Percentiles rank a stretch among this genome's conserved stretches.
phyloP scores from a whole-genome alignment of 2,329 filamentous ascomycete species.

The Cladosporium sp. region DNA sequence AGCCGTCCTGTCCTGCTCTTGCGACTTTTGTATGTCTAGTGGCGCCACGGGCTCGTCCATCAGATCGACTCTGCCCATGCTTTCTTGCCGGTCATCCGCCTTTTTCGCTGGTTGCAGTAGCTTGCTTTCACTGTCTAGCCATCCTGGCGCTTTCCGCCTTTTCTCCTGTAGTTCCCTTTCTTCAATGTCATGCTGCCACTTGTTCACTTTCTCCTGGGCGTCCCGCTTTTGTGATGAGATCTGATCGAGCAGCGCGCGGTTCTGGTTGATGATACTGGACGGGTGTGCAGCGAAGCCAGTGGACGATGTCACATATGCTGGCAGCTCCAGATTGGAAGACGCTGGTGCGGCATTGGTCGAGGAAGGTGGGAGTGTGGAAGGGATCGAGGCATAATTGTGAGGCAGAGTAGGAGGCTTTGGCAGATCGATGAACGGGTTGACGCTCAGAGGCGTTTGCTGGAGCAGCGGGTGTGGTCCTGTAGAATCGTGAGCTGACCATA shows the following conservation, averaged over 20 bases:
- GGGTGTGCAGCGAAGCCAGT: constrained; percentile 80
- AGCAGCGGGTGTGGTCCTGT: constrained; percentile 72
- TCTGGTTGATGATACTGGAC: constrained; percentile 78
- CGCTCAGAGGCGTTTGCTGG: constrained; percentile 85
- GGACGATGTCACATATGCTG: constrained; percentile 70
- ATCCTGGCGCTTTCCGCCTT: constrained; percentile 72
- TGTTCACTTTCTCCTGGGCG: constrained; percentile 62
- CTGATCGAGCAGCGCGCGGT: constrained; percentile 71
- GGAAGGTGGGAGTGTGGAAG: constrained; percentile 77
- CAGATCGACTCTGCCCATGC: constrained; percentile 14
- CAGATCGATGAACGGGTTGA: constrained; percentile 89
- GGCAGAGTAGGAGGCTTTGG: constrained; percentile 86
- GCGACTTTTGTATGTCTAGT: constrained; percentile 2
- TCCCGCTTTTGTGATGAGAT: constrained; percentile 65
- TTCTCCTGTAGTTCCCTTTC: constrained; percentile 73
- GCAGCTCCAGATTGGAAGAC: constrained; percentile 37
- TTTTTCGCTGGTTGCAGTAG: constrained; percentile 63
- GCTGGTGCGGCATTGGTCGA: constrained; percentile 48
- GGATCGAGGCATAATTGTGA: constrained; percentile 90
- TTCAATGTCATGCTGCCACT: constrained; percentile 64
- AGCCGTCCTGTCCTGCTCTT: constrained; percentile 20
- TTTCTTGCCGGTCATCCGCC: constrained; percentile 12
- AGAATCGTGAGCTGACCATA: neutral
- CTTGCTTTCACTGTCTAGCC: constrained; percentile 69
- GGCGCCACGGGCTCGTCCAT: constrained; percentile 23